Percentiles rank a stretch among this genome's conserved stretches.
phyloP scores from a whole-genome alignment of 495 filamentous ascomycete species.

The Chaetomium fimeti region DNA sequence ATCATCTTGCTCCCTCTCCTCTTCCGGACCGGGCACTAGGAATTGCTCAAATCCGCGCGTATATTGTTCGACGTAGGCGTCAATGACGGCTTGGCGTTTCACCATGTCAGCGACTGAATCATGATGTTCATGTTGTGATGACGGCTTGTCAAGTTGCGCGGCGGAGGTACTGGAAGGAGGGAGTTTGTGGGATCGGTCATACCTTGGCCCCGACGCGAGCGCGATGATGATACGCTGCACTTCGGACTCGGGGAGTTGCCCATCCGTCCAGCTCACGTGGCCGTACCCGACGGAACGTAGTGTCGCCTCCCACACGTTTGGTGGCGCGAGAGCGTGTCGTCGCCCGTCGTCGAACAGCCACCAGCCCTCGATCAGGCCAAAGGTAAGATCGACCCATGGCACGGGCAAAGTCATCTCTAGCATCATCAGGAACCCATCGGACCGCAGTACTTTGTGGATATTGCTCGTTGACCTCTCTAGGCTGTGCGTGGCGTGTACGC shows the following conservation, averaged over 20 bases:
- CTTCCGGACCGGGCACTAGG: not conserved
- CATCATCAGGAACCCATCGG: conserved; percentile 44
- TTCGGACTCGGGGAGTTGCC: conserved; percentile 28
- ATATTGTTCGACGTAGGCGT: not conserved
- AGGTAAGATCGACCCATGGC: conserved; percentile 50
- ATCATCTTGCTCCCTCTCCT: not conserved
- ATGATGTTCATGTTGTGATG: too few species aligned
- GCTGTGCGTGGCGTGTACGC: conserved; percentile 46
- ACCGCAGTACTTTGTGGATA: conserved; percentile 38
- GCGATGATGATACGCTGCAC: conserved; percentile 33
- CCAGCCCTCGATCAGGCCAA: conserved; percentile 54
- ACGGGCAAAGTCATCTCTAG: conserved; percentile 39
- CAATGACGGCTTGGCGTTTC: too few species aligned
- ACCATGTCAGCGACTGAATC: too few species aligned
- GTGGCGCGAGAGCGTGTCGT: not conserved
- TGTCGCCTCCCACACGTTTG: not conserved
- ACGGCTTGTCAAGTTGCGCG: not conserved
- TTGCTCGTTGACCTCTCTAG: conserved; percentile 37
- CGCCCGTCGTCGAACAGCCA: conserved; percentile 46
- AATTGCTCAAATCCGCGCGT: not conserved
- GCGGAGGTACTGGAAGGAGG: not conserved
- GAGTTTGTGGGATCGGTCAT: not conserved
- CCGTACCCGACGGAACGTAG: not conserved
- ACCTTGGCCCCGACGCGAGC: conserved; percentile 12
- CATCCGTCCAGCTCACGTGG: conserved; percentile 27